These are phyloP conservation scores for Sporothrix luriei DNA, from an alignment of 2,329 filamentous ascomycete genomes.

Conservation along the genomic window DNA sequence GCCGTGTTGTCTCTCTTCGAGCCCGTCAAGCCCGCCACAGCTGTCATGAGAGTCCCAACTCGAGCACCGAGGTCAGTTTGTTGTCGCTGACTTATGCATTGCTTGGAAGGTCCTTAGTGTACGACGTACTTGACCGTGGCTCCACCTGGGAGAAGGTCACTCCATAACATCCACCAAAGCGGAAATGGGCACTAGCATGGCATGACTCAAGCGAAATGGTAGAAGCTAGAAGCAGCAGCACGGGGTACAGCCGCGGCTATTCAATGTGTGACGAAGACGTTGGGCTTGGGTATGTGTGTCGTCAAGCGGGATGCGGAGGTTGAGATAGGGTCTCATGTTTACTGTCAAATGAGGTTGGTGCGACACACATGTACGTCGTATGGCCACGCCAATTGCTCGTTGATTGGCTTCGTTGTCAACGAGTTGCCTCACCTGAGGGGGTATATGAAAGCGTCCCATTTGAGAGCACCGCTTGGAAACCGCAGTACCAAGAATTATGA, in stretches of 20 bases:
- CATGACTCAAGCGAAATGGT: neutral
- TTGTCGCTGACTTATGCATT: slow-evolving; percentile 8
- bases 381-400: neutral
- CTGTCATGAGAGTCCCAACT: neutral
- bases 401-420: too few species aligned
- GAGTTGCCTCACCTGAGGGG: neutral
- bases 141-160: neutral
- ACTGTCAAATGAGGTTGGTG: neutral
- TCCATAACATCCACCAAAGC: neutral
- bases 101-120: neutral
- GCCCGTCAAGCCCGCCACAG: neutral
- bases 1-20: neutral
- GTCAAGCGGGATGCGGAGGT: too few species aligned
- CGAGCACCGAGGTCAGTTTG: neutral
- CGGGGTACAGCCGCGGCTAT: slow-evolving; percentile 17
- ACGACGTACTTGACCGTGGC: neutral
- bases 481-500: too few species aligned
- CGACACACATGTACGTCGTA: neutral
- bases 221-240: too few species aligned
- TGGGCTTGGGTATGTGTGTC: too few species aligned
- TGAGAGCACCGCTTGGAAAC: too few species aligned
- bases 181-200: neutral
- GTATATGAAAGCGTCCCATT: neutral
- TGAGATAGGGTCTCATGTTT: too few species aligned
- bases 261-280: neutral